These are phyloP conservation scores for Diaporthe longicolla DNA, from an alignment of 2,329 filamentous ascomycete species.

Conservation along the genomic window DNA sequence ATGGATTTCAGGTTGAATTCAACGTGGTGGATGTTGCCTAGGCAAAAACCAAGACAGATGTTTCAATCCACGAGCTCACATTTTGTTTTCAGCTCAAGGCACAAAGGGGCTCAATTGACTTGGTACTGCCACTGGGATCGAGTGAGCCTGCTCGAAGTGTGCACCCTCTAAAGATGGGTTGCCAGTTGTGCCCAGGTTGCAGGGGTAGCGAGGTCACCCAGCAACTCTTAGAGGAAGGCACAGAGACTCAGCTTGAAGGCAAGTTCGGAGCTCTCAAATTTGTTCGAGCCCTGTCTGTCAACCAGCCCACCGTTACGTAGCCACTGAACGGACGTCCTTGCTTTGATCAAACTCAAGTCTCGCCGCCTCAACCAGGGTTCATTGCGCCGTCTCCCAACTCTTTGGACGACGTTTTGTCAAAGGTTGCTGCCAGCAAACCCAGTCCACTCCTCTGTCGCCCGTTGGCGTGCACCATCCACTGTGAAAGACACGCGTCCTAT, in stretches of 20 bases:
- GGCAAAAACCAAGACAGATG: too few species aligned
- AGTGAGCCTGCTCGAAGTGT: background rate
- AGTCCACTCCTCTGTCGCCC: too few species aligned
- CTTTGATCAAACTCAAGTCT: background rate
- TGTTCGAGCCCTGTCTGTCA: background rate
- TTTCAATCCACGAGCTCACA: too few species aligned
- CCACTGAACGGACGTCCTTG: background rate
- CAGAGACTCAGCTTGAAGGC: background rate
- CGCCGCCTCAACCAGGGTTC: background rate
- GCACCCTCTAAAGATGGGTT: background rate
- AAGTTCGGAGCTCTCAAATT: too few species aligned
- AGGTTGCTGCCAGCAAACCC: background rate
- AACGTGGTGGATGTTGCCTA: background rate
- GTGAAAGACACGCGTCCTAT: background rate
- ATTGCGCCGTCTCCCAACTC: background rate
- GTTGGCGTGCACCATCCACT: too few species aligned
- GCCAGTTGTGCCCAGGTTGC: too few species aligned
- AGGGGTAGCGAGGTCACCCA: too few species aligned
- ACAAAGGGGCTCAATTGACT: too few species aligned
- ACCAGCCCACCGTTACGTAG: too few species aligned
- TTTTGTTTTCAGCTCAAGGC: too few species aligned
- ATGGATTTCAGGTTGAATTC: background rate
- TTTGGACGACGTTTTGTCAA: background rate
- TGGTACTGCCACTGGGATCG: background rate
- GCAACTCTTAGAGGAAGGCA: too few species aligned